Base-by-base conservation (phyloP, 345 rosid species). In the Acer negundo region DNA sequence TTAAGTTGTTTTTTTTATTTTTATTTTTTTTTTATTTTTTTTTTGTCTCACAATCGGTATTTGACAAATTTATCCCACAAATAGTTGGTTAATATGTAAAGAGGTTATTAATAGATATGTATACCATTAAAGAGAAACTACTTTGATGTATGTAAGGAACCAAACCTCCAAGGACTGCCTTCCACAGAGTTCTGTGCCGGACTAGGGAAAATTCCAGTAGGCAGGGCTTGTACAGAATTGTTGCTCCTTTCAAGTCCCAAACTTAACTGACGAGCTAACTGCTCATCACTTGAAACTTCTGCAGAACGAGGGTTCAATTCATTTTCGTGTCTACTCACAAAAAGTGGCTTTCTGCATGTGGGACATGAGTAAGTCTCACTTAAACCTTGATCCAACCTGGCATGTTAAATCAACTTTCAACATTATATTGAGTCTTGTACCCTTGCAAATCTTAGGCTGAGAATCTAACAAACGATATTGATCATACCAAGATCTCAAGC, bases 341-440 rank as follows among this genome's bases (percentile, higher is more conserved):
- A 89, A 83, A 96, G 97, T 23, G 99, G 99, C 89, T 96, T 96
- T 73, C 99, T 90, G 88, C 99, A 96, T 44, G 97, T 94, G 70
- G 99, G 99, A 72, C 99, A 96, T 17, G 98, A 94, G 77, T 94
- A 94, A 78, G 80, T 90, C 53, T 94, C 99, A 81, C 86, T 96
- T 73, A 91, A 89, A 83, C 99, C 97, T 88, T 96, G 99, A 87
- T 96, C 99, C 91, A 96, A 82, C 99, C 99, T 96, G 89, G 80
- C 84, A 90, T 75, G 51, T 79, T 71, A 75, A 77, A 46, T 70
- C 26, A 80, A 75, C 72, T 65, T 80, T 75, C 84, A 84, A 69
- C 47, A 82, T 44, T 67, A 67, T 80, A 75, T 63, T 82, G 58
- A 11, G 55, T 62, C 20, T 9, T 68, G 70, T 22, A 71, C n/a